These are phyloP conservation scores for Aureobasidium sp. DNA, from an alignment of 2,329 filamentous ascomycete species.

Conservation along the genomic window DNA sequence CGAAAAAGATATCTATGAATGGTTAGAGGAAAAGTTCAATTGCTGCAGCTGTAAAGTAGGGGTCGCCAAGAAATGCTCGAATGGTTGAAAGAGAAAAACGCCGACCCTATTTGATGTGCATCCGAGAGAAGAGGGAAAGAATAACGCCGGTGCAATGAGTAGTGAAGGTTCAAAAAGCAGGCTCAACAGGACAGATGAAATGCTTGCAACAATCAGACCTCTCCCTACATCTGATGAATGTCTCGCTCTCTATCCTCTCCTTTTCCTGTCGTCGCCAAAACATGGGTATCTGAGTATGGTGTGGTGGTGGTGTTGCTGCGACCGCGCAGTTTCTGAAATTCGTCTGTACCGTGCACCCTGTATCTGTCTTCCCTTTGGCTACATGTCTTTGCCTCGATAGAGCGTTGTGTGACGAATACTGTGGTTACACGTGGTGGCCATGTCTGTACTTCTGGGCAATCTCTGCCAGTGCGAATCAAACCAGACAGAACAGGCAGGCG, in stretches of 20 bases:
- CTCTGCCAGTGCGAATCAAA: no score
- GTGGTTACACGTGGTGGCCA: not conserved
- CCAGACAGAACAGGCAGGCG: not conserved
- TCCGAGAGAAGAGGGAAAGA: not conserved
- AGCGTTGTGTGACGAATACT: not conserved
- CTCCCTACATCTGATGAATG: not conserved
- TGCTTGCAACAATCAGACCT: not conserved
- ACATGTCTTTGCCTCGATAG: not conserved
- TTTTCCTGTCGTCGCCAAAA: not conserved
- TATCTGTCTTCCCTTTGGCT: not conserved
- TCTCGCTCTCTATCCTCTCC: not conserved
- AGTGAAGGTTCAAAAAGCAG: not conserved
- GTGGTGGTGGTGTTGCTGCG: not conserved
- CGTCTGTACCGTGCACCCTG: not conserved
- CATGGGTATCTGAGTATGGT: not conserved
- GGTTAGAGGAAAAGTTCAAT: not conserved
- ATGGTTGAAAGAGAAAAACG: not conserved
- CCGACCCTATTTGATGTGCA: not conserved
- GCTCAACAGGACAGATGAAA: not conserved
- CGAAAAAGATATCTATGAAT: no score
- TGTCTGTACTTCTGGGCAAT: not conserved
- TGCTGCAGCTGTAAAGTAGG: not conserved
- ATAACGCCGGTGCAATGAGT: slow-evolving; percentile 6
- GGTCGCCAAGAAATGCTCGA: not conserved
- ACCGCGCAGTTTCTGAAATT: not conserved